Conservation (phyloP, 2,329 filamentous ascomycete species). For the Verticillium dahliae region DNA sequence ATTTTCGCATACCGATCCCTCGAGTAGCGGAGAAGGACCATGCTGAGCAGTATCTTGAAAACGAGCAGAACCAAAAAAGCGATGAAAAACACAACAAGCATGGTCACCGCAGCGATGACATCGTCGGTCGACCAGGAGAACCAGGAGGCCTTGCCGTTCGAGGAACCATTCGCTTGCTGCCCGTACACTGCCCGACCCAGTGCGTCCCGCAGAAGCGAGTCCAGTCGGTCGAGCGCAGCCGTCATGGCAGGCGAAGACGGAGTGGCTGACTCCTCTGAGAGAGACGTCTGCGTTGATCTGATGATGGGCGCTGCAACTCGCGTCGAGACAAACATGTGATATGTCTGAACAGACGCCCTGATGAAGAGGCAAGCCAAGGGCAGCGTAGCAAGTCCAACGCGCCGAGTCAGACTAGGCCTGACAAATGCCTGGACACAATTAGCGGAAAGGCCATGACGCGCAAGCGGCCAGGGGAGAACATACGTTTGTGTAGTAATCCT, state of each 20-base stretch:
- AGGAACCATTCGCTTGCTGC: slow-evolving; percentile 34
- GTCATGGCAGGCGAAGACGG: slow-evolving; percentile 67
- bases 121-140: slow-evolving; percentile 63
- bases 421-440: slow-evolving; percentile 62
- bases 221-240: slow-evolving; percentile 72
- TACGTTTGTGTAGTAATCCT: slow-evolving; percentile 95
- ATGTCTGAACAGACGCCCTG: slow-evolving; percentile 88
- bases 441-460: neutral
- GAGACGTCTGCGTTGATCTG: slow-evolving; percentile 57
- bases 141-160: slow-evolving; percentile 31
- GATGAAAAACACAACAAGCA: slow-evolving; percentile 78
- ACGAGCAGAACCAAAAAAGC: slow-evolving; percentile 80
- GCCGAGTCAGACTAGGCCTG: slow-evolving; percentile 81
- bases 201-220: slow-evolving; percentile 69
- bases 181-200: slow-evolving; percentile 69
- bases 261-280: slow-evolving; percentile 56
- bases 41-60: slow-evolving; percentile 79
- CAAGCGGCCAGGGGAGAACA: slow-evolving; percentile 19
- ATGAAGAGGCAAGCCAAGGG: slow-evolving; percentile 94
- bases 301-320: slow-evolving; percentile 70
- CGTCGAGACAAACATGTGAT: slow-evolving; percentile 94
- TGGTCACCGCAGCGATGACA: slow-evolving; percentile 68
- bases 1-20: slow-evolving; percentile 74
- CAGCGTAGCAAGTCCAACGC: slow-evolving; percentile 84
- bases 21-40: slow-evolving; percentile 75